These are phyloP conservation scores for Ustilago nuda DNA, from an alignment of 1,284 basidiomycete genomes.

Conservation along the genomic window DNA sequence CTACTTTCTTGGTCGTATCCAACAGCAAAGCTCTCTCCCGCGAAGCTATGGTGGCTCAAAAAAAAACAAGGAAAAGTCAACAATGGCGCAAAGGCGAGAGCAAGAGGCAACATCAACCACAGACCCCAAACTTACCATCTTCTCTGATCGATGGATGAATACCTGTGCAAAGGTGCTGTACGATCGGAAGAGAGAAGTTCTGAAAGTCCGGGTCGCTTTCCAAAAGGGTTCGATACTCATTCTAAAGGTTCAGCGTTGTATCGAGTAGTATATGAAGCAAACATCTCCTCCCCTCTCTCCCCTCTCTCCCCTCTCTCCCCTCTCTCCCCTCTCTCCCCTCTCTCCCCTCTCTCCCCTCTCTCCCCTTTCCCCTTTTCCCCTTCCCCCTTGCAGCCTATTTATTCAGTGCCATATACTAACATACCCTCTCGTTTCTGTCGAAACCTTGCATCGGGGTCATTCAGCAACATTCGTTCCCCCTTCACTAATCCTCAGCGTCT, in stretches of 20 bases:
- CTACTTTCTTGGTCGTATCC: background rate
- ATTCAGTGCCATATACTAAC: background rate
- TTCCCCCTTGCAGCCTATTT: background rate
- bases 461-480: conserved; percentile 49
- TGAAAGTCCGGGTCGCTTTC: conserved; percentile 26
- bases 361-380: conserved; percentile 1
- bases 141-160: background rate
- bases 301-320: background rate
- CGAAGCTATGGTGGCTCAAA: background rate
- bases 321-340: too few species aligned
- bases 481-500: conserved; percentile 57
- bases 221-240: conserved; percentile 52
- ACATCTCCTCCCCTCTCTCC: conserved; percentile 29
- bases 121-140: background rate
- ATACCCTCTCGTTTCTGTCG: conserved; percentile 7
- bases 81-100: background rate
- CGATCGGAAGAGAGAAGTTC: background rate
- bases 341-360: background rate
- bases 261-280: conserved; percentile 64
- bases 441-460: background rate
- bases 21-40: background rate
- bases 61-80: too few species aligned
- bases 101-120: conserved; percentile 3
- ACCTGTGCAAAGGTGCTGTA: background rate
- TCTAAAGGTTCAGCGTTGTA: conserved; percentile 23